Evolutionary conservation across 805 yeast genomes (phyloP).

Genomic region (Schizosaccharomyces octosporus): DNA sequence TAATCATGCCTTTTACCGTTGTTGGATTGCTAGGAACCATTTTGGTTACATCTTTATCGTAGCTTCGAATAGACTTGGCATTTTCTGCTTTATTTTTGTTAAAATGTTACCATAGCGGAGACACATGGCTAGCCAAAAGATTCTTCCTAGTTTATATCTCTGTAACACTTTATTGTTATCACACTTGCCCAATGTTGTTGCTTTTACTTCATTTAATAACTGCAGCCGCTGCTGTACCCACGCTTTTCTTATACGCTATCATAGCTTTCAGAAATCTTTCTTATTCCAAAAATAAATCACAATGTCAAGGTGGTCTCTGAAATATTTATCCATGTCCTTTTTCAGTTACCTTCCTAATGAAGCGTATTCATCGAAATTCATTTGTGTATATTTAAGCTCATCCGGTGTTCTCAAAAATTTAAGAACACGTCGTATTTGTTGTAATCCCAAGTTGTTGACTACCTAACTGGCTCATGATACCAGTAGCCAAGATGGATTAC

Average conservation of each 20-base stretch:
- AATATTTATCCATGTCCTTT: slow-evolving; percentile 7
- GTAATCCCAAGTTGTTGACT: slow-evolving; percentile 8
- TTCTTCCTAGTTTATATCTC: slow-evolving; percentile 8
- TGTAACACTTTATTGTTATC: slow-evolving; percentile 9
- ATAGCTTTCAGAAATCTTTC: slow-evolving; percentile 8
- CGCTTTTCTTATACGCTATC: slow-evolving; percentile 8
- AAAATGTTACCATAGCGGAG: slow-evolving; percentile 6
- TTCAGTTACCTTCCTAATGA: slow-evolving; percentile 8
- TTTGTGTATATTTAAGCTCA: slow-evolving; percentile 8
- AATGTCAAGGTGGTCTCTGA: slow-evolving; percentile 7
- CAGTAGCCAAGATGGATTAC: slow-evolving; percentile 7
- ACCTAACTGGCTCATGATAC: slow-evolving; percentile 5
- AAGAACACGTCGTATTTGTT: slow-evolving; percentile 8
- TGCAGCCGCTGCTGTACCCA: slow-evolving; percentile 9
- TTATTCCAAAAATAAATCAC: slow-evolving; percentile 3
- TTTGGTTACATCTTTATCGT: slow-evolving; percentile 6
- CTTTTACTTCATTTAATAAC: slow-evolving; percentile 8
- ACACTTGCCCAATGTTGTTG: slow-evolving; percentile 8
- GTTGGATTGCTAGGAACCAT: slow-evolving; percentile 5
- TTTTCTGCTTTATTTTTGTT: slow-evolving; percentile 7
- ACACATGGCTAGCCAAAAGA: slow-evolving; percentile 8
- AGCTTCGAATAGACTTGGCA: slow-evolving; percentile 10
- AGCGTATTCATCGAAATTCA: slow-evolving; percentile 6
- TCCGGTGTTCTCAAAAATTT: slow-evolving; percentile 8
- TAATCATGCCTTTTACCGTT: slow-evolving; percentile 8